Conservation (phyloP, 805 yeast genomes). For the Candida ponderosae region DNA sequence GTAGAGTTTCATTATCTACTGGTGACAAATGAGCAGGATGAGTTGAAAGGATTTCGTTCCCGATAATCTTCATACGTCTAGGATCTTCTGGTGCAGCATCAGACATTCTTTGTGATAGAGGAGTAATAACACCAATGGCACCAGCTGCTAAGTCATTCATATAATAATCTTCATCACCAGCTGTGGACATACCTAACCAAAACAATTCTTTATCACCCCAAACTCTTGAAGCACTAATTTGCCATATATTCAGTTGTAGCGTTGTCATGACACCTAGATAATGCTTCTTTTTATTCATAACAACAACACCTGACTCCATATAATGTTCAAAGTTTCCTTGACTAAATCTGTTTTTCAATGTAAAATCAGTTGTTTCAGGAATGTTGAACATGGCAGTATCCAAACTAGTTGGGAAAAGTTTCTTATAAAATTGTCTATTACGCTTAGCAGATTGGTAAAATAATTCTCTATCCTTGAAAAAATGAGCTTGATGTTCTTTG, state of each 20-base stretch:
- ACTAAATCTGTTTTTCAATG: conserved; percentile 31
- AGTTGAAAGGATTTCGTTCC: conserved; percentile 44
- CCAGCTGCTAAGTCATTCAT: conserved; percentile 24
- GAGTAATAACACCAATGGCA: conserved; percentile 20
- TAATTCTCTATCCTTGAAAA: conserved; percentile 30
- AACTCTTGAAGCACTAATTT: conserved; percentile 20
- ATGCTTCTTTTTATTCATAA: conserved; percentile 15
- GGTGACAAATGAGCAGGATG: conserved; percentile 54
- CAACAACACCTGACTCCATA: conserved; percentile 23
- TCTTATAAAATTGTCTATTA: conserved; percentile 24
- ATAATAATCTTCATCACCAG: conserved; percentile 19
- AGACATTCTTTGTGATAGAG: conserved; percentile 13
- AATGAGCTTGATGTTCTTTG: conserved; percentile 25
- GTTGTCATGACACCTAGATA: conserved; percentile 11
- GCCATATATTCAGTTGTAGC: conserved; percentile 6
- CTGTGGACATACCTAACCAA: conserved; percentile 20
- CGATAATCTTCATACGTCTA: conserved; percentile 13
- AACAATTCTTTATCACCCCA: conserved; percentile 29
- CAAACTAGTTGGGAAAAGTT: conserved; percentile 33
- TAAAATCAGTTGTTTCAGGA: conserved; percentile 26
- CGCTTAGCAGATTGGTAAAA: conserved; percentile 2
- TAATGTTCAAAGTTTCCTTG: conserved; percentile 24
- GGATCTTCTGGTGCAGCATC: conserved; percentile 14
- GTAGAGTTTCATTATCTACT: conserved; percentile 35
- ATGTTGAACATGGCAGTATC: conserved; percentile 29